A percentile compares a stretch with the other conserved stretches of the same genome.
phyloP scores from a whole-genome alignment of 2,329 filamentous ascomycete species.

The Saccharata proteae region DNA sequence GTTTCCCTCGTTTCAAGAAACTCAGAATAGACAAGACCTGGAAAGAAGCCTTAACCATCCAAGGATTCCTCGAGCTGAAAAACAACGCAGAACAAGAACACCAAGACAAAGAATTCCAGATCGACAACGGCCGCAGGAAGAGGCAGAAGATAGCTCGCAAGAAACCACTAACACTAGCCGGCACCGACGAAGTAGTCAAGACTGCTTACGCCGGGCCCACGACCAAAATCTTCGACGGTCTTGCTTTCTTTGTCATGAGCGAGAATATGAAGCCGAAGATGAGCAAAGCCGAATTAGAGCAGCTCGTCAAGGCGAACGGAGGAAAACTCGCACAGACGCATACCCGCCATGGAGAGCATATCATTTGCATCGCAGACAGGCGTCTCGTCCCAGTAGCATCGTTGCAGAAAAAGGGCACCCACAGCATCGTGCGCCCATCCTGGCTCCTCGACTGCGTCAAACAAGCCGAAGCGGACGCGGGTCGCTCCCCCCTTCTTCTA shows the following conservation, averaged over 20 bases:
- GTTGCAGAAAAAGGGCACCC: constrained; percentile 57
- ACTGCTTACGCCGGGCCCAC: constrained; percentile 43
- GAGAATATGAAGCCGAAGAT: constrained; percentile 64
- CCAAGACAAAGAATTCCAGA: constrained; percentile 61
- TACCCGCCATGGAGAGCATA: constrained; percentile 45
- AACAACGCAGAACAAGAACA: constrained; percentile 56
- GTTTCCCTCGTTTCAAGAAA: constrained; percentile 81
- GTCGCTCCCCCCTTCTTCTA: constrained; percentile 46
- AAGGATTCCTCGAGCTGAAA: constrained; percentile 65
- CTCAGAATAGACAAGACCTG: constrained; percentile 75
- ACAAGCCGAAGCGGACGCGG: constrained; percentile 41
- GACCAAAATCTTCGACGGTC: constrained; percentile 57
- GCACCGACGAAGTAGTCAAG: constrained; percentile 44
- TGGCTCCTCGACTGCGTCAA: constrained; percentile 79
- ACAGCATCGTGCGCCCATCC: constrained; percentile 62
- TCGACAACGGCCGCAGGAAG: constrained; percentile 56
- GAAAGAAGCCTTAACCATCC: constrained; percentile 64
- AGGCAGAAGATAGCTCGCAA: constrained; percentile 50
- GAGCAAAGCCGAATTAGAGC: constrained; percentile 67
- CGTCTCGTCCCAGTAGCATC: constrained; percentile 70
- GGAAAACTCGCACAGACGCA: constrained; percentile 68
- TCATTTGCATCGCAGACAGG: constrained; percentile 69
- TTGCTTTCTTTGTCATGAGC: constrained; percentile 75
- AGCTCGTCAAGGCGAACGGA: constrained; percentile 70
- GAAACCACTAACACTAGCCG: constrained; percentile 63